Evolutionary conservation across 2,329 filamentous ascomycete species (phyloP).

Genomic region (Emydomyces testavorans): DNA sequence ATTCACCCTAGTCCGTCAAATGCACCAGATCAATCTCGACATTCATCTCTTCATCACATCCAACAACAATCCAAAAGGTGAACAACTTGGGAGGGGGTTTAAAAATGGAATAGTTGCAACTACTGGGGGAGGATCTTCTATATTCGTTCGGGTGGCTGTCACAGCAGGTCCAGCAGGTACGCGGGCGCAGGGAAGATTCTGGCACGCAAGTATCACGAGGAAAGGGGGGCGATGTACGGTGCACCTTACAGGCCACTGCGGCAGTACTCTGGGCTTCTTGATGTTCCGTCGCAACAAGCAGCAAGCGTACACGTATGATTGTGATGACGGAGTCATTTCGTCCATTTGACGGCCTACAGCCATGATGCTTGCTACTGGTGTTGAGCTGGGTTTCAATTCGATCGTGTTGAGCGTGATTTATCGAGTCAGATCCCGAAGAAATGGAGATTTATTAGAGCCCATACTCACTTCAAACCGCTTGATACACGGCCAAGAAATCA

Average conservation of each 20-base stretch:
- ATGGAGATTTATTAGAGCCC: not conserved
- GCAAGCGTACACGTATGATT: not conserved
- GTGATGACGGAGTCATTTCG: not conserved
- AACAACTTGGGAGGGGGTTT: not conserved
- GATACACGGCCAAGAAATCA: slow-evolving; percentile 8
- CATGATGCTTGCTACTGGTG: not conserved
- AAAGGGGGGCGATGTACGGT: slow-evolving; percentile 5
- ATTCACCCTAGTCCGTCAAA: slow-evolving; percentile 4
- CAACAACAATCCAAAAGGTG: not conserved
- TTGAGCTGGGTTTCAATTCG: not conserved
- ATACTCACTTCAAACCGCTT: slow-evolving; percentile 7
- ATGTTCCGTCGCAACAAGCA: not conserved
- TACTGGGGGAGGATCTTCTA: slow-evolving; percentile 3
- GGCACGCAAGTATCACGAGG: slow-evolving; percentile 15
- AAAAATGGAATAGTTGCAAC: not conserved
- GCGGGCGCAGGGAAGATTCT: slow-evolving; percentile 10
- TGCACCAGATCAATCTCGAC: not conserved
- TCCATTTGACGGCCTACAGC: not conserved
- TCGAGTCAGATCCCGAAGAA: not conserved
- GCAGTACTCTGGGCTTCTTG: too few relatives aligned
- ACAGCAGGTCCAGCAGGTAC: slow-evolving; percentile 13
- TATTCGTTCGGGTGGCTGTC: slow-evolving; percentile 11
- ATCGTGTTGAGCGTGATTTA: not conserved
- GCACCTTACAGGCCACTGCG: not conserved
- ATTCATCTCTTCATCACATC: slow-evolving; percentile 2